Evolutionary conservation across 2,329 filamentous ascomycete genomes (phyloP).

Genomic region (Aureobasidium sp.): DNA sequence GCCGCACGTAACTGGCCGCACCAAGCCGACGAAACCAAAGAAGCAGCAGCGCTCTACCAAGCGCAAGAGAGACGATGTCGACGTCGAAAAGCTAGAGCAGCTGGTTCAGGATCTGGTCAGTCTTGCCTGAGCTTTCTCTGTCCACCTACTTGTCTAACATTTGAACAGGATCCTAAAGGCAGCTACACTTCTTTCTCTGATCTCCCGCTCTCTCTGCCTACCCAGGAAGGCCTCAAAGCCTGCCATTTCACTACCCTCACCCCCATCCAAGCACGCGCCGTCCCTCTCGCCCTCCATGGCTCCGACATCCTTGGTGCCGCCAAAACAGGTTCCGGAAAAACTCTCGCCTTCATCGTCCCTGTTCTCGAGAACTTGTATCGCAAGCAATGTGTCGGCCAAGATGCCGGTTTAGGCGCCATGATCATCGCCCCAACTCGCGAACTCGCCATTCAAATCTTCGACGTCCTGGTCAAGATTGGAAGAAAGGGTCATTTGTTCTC

Average conservation of each 20-base stretch:
- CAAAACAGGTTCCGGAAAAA: conserved; percentile 94
- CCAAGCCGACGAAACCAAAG: conserved; percentile 48
- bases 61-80: conserved; percentile 48
- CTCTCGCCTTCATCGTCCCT: conserved; percentile 83
- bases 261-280: conserved; percentile 84
- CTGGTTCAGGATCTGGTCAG: conserved; percentile 38
- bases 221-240: conserved; percentile 68
- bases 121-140: neutral
- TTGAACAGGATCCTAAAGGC: conserved; percentile 53
- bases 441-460: conserved; percentile 92
- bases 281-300: conserved; percentile 79
- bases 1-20: conserved; percentile 31
- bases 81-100: conserved; percentile 40
- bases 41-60: conserved; percentile 47
- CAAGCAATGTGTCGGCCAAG: conserved; percentile 79
- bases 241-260: conserved; percentile 88
- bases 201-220: conserved; percentile 77
- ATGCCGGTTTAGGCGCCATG: conserved; percentile 79
- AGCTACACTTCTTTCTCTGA: conserved; percentile 66
- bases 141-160: conserved; percentile 11
- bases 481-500: conserved; percentile 79
- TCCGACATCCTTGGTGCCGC: conserved; percentile 87
- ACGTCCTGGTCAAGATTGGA: conserved; percentile 85
- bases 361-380: conserved; percentile 90
- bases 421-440: conserved; percentile 93